phyloP scores from a whole-genome alignment of 805 yeast species.

The Teunomyces aglyptinius region DNA sequence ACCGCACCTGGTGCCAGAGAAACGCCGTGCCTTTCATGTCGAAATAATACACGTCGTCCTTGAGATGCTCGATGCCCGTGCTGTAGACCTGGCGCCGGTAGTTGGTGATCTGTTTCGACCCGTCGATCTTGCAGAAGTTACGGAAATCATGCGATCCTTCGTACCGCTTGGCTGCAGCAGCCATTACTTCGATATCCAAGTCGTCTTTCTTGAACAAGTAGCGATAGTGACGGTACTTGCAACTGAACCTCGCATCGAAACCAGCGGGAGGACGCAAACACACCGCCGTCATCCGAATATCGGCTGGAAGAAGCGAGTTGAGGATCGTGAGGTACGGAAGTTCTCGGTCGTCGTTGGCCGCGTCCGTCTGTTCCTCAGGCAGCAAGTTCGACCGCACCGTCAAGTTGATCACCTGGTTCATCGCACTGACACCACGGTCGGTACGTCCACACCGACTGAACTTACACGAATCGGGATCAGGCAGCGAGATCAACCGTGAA shows the following conservation, averaged over 20 bases:
- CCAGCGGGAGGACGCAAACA: constrained; percentile 77
- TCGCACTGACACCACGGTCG: constrained; percentile 94
- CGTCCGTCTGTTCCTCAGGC: constrained; percentile 58
- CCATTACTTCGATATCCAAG: constrained; percentile 67
- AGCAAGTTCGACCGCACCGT: constrained; percentile 67
- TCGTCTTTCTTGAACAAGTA: constrained; percentile 62
- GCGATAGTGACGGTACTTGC: constrained; percentile 80
- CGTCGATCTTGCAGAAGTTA: constrained; percentile 92
- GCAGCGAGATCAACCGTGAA: constrained; percentile 61
- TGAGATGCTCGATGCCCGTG: constrained; percentile 45
- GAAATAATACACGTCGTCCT: constrained; percentile 57
- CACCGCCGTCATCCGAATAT: constrained; percentile 78
- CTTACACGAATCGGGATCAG: constrained; percentile 59
- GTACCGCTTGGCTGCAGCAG: constrained; percentile 57
- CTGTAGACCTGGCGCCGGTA: constrained; percentile 61
- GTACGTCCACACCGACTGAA: constrained; percentile 95
- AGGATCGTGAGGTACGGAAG: constrained; percentile 72
- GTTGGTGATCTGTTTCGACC: constrained; percentile 86
- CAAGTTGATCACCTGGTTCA: constrained; percentile 89
- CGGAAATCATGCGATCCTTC: constrained; percentile 87
- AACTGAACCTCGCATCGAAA: constrained; percentile 93
- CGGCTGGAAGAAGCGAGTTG: constrained; percentile 76
- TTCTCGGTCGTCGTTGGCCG: constrained; percentile 61
- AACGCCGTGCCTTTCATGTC: constrained; percentile 87
- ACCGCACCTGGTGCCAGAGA: constrained; percentile 96